phyloP scores from a whole-genome alignment of 2,329 filamentous ascomycete species.

The Calonectria hawksworthii region DNA sequence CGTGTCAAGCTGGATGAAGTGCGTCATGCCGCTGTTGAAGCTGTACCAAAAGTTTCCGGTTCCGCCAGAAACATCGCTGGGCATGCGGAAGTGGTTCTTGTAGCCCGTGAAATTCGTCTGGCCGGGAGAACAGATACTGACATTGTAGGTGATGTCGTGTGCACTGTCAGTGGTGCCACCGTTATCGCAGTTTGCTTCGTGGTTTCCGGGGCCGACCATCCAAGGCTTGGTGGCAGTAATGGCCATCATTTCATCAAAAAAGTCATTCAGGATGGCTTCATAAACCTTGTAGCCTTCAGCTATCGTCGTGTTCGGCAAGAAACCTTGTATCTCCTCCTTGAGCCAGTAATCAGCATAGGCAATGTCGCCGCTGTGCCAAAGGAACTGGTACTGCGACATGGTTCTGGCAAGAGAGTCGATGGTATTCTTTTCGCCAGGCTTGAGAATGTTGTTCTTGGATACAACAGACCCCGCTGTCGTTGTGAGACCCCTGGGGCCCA shows the following conservation, averaged over 20 bases:
- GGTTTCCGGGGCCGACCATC: slow-evolving; percentile 61
- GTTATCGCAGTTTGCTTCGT: slow-evolving; percentile 68
- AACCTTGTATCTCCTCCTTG: slow-evolving; percentile 26
- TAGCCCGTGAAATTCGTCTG: slow-evolving; percentile 74
- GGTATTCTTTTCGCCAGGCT: slow-evolving; percentile 67
- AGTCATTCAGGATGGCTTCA: slow-evolving; percentile 67
- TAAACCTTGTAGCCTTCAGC: slow-evolving; percentile 64
- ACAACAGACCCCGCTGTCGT: slow-evolving; percentile 7
- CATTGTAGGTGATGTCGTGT: neutral
- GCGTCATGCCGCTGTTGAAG: slow-evolving; percentile 45
- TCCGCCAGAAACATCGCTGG: slow-evolving; percentile 53
- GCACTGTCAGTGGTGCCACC: slow-evolving; percentile 48
- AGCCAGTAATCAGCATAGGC: slow-evolving; percentile 71
- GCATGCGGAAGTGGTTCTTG: slow-evolving; percentile 68
- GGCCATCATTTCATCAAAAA: slow-evolving; percentile 57
- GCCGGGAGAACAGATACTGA: slow-evolving; percentile 59
- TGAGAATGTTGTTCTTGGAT: slow-evolving; percentile 7
- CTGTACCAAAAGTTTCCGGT: slow-evolving; percentile 44
- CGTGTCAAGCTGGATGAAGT: slow-evolving; percentile 52
- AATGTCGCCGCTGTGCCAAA: slow-evolving; percentile 67
- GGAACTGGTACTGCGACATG: slow-evolving; percentile 67
- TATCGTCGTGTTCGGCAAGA: slow-evolving; percentile 59
- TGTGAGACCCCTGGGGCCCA: slow-evolving; percentile 28
- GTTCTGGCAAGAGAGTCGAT: slow-evolving; percentile 65
- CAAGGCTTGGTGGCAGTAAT: slow-evolving; percentile 67